Base-by-base conservation (phyloP, 169 alveolate species). In the Eimeria necatrix region DNA sequence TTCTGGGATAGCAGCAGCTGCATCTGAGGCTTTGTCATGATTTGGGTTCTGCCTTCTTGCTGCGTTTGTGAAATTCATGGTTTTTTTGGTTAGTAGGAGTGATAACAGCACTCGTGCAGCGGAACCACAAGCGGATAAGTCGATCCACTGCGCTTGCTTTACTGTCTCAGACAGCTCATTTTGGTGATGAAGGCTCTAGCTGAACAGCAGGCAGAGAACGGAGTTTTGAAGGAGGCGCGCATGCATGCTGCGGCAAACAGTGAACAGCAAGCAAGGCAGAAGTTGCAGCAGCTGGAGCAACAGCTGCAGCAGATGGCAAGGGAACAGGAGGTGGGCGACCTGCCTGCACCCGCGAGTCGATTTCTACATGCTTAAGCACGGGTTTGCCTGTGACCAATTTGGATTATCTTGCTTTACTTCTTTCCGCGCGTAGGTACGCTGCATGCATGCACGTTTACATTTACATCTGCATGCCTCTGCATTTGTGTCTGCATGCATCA, bases 101-200 rank as follows among this genome's bases (percentile, higher is more conserved):
- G 70, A 14, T 6, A 64, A 10, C 74, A 64, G 74, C 74, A 64
- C 46, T 1, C 12, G 3, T 1, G 74, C 74, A 64, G 74, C 74
- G 22, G 74, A 9, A 61, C 41, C 26, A 64, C 46, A 1, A 64
- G 74, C 74, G 10, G 74, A 32, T 32, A 32, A 32, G 41, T 32
- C 41, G 41, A 32, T 32, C 41, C 2, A 32, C 41, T 32, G 41
- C 41, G 41, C 51, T 26, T 22, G 83, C 24, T 22, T 14, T 8
- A 4, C 52, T 26, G n/a, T 18, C 68, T 8, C 87, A 76, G 87
- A 76, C 87, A 76, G 87, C 64, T 76, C 18, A 76, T 76, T 48
- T 49, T 76, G 24, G 87, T 76, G 20, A 76, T 76, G 87, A 76
- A 76, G 87, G 87, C 87, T 9, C 87, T 76, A 24, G 87, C 87